Percentiles rank a stretch among this genome's conserved stretches.
phyloP scores from a whole-genome alignment of 306 rosid species.

The Ormosia emarginata region DNA sequence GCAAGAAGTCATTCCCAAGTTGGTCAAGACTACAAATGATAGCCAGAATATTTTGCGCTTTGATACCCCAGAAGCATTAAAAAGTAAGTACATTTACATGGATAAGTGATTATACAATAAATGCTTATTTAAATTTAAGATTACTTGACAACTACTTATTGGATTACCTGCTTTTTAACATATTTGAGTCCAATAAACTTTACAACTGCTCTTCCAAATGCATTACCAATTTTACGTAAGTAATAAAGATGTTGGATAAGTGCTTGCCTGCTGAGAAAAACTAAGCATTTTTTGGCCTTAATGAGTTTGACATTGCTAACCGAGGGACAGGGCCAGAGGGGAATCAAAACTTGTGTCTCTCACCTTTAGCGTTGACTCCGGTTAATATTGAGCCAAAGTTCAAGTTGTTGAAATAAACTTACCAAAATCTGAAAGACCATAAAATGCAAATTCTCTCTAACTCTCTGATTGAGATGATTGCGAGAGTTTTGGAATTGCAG shows the following conservation, averaged over 20 bases:
- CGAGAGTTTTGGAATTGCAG: not conserved
- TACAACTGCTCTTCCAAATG: not conserved
- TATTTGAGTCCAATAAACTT: not conserved
- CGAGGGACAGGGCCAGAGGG: not conserved
- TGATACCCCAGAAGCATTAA: slow-evolving; percentile 44
- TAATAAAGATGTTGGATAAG: too few species aligned
- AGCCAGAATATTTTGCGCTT: slow-evolving; percentile 34
- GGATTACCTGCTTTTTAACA: not conserved
- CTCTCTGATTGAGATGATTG: not conserved
- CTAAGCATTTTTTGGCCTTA: too few species aligned
- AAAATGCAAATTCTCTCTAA: not conserved
- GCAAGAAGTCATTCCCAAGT: slow-evolving; percentile 28
- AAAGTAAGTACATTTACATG: slow-evolving; percentile 24
- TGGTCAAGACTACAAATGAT: slow-evolving; percentile 26
- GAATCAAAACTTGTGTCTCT: too few species aligned
- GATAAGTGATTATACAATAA: not conserved
- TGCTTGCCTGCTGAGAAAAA: too few species aligned
- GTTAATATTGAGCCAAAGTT: too few species aligned
- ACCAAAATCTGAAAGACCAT: not conserved
- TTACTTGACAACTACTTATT: not conserved
- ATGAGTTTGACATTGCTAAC: too few species aligned
- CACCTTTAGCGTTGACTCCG: too few species aligned
- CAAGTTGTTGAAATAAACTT: not conserved
- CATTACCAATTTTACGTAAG: too few species aligned
- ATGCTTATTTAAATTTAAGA: not conserved